Conservation (phyloP, 192 early-diverging fungal genomes). For the Fimicolochytrium jonesii region DNA sequence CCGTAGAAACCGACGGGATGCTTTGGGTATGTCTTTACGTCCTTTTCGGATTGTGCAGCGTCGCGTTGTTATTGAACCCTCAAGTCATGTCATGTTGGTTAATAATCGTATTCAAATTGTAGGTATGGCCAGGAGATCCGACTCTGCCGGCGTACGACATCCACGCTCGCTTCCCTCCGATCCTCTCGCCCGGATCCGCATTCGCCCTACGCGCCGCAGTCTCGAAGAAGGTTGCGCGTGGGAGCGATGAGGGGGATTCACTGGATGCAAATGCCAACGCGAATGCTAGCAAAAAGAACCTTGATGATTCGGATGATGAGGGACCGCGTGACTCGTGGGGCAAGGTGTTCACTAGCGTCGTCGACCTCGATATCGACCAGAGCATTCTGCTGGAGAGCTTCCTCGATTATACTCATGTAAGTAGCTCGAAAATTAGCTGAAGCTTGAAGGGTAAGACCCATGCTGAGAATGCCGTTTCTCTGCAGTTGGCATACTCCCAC, state of each 20-base stretch:
- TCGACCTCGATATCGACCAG: constrained; percentile 24
- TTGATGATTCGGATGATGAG: not conserved
- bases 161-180: constrained; percentile 20
- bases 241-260: constrained; percentile 9
- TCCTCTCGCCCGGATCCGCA: constrained; percentile 8
- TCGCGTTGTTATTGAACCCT: too few species aligned
- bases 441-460: too few species aligned
- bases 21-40: constrained; percentile 12
- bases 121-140: constrained; percentile 28
- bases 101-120: not conserved
- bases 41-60: not conserved
- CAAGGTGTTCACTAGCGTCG: constrained; percentile 17
- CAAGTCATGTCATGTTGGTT: too few species aligned
- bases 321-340: constrained; percentile 12
- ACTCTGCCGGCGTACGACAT: constrained; percentile 26
- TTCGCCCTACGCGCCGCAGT: not conserved
- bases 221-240: not conserved
- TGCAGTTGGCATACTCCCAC: constrained; percentile 14
- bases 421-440: not conserved
- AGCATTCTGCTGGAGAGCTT: constrained; percentile 20
- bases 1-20: constrained; percentile 16
- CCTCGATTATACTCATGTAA: constrained; percentile 26
- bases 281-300: too few species aligned
- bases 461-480: not conserved
- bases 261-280: too few species aligned